A percentile compares a stretch with the other conserved stretches of the same genome.
phyloP scores from a whole-genome alignment of 1,284 basidiomycete genomes.

The Volvariella surrecta region DNA sequence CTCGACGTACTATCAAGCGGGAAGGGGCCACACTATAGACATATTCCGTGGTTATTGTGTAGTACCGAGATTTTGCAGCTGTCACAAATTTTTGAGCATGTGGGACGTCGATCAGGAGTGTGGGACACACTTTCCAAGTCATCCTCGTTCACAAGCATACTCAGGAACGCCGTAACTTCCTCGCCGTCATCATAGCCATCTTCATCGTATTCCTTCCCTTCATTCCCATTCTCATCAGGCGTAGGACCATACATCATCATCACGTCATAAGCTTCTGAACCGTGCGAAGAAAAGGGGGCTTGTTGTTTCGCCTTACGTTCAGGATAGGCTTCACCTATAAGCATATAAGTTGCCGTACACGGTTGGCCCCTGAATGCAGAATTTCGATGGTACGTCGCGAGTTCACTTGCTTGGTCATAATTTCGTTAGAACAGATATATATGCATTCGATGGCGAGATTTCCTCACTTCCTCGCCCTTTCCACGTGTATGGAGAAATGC shows the following conservation, averaged over 20 bases:
- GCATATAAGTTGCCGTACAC: conserved; percentile 55
- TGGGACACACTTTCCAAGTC: conserved; percentile 47
- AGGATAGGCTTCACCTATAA: conserved; percentile 41
- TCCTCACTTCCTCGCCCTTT: conserved; percentile 61
- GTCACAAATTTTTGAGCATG: too few species aligned
- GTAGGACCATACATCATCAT: conserved; percentile 33
- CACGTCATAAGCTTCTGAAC: conserved; percentile 15
- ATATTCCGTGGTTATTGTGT: conserved; percentile 41
- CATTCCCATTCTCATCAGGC: conserved; percentile 16
- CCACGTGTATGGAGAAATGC: conserved; percentile 59
- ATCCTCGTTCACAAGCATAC: conserved; percentile 47
- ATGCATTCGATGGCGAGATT: background rate
- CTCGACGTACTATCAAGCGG: conserved; percentile 41
- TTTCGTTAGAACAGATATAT: background rate
- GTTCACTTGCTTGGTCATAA: conserved; percentile 28
- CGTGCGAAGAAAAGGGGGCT: background rate
- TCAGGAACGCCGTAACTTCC: conserved; percentile 33
- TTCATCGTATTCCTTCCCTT: conserved; percentile 21
- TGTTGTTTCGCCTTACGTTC: conserved; percentile 7
- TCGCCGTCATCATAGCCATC: conserved; percentile 27
- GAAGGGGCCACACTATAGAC: conserved; percentile 62
- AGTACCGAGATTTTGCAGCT: conserved; percentile 34
- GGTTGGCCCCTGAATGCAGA: conserved; percentile 30
- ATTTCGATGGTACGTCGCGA: conserved; percentile 45
- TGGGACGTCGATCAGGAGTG: background rate